These are phyloP conservation scores for Ramichloridium luteum DNA, from an alignment of 2,329 filamentous ascomycete genomes.

Conservation along the genomic window DNA sequence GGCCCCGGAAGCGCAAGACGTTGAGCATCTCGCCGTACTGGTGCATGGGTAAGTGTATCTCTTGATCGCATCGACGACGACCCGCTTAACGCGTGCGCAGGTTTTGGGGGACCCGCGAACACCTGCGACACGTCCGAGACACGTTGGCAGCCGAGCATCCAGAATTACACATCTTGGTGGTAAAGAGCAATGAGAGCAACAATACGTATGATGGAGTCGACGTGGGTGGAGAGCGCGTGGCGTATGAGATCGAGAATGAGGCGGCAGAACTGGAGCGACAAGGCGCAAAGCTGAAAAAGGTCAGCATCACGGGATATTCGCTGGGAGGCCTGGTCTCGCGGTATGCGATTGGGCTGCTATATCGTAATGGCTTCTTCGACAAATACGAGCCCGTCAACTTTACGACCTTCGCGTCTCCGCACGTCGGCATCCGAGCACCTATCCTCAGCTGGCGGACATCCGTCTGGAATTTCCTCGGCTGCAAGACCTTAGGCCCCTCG, in stretches of 20 bases:
- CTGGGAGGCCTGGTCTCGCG: conserved; percentile 76
- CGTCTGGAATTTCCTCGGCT: conserved; percentile 67
- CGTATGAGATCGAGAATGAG: conserved; percentile 49
- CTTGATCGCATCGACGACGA: neutral
- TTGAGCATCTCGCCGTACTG: conserved; percentile 61
- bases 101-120: conserved; percentile 68
- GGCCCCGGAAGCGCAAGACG: conserved; percentile 7
- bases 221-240: conserved; percentile 53
- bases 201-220: conserved; percentile 59
- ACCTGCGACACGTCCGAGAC: conserved; percentile 57
- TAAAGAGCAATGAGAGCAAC: conserved; percentile 60
- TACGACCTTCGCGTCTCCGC: conserved; percentile 74
- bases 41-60: conserved; percentile 53
- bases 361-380: conserved; percentile 69
- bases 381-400: conserved; percentile 79
- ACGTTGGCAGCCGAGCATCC: conserved; percentile 49
- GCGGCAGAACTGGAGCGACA: conserved; percentile 41
- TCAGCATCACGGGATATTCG: conserved; percentile 84
- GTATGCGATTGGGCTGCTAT: conserved; percentile 74
- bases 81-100: conserved; percentile 23
- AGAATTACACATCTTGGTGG: conserved; percentile 56
- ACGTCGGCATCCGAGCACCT: conserved; percentile 45
- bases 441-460: conserved; percentile 31
- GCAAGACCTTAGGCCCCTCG: conserved; percentile 67
- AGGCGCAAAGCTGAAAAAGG: conserved; percentile 62